A percentile compares a stretch with the other conserved stretches of the same genome.
Conservation (phyloP, 305 asterid genomes). For the Fraxinus velutina region DNA sequence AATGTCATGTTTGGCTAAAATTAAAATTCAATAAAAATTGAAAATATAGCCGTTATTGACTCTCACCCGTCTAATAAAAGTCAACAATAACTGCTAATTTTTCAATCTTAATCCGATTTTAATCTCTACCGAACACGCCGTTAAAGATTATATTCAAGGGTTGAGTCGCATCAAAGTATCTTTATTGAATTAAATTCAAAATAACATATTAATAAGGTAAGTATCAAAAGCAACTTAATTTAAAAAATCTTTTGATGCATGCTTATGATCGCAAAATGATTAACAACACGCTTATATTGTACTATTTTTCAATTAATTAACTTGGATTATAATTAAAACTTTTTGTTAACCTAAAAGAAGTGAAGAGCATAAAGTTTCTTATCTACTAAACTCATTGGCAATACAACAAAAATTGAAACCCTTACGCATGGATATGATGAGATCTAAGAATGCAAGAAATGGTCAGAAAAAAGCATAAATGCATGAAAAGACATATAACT, state of each 20-base stretch:
- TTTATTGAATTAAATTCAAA: neutral
- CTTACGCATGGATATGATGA: constrained; percentile 24
- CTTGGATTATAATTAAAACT: constrained; percentile 8
- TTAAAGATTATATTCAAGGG: neutral
- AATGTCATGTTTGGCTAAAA: no score
- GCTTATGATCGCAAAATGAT: neutral
- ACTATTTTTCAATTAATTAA: neutral
- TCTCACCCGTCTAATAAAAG: no score
- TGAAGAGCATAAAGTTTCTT: constrained; percentile 14
- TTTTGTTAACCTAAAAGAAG: constrained; percentile 21
- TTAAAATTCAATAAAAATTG: no score
- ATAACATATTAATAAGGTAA: neutral
- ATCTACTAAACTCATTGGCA: constrained; percentile 5
- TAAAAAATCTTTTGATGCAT: neutral
- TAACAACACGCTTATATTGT: neutral
- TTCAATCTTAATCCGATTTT: no score
- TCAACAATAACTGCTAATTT: no score
- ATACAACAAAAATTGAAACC: neutral
- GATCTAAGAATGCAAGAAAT: constrained; percentile 18
- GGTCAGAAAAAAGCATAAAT: constrained; percentile 1
- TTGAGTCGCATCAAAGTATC: neutral
- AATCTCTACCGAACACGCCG: no score
- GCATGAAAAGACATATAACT: constrained; percentile 10
- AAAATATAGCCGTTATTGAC: no score
- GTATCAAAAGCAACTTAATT: neutral